Evolutionary conservation across 2,329 filamentous ascomycete species (phyloP), one percentile per base, ranked within the genome.

Genomic region (Xylaria sp.): DNA sequence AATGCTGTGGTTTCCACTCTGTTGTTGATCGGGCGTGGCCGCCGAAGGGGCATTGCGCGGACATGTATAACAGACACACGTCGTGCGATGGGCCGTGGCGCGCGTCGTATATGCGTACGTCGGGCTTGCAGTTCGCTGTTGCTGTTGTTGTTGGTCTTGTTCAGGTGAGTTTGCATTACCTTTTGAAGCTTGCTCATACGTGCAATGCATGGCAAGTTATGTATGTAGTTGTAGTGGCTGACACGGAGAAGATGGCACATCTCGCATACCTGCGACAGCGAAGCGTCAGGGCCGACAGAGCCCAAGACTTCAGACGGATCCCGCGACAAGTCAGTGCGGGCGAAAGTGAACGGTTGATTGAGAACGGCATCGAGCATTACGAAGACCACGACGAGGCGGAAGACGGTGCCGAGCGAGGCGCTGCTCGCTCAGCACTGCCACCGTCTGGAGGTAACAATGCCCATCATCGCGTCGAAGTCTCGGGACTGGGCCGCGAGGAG

Each of bases 1-100:
- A 80, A 6, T 91, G 88, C 74, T 91, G 88, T 65, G 88, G 88
- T 0, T 76, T 89, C 39, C 78, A 78, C 58, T 79, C 76, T 3
- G 69, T 83, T 34, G 72, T 69, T 35, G 86, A 91, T 67, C 82
- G 81, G 65, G 80, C 82, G 0, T 90, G 80, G 76, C 88, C 88
- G 0, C 63, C 8, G 0, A 61, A 52, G 44, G 37, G 37, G 9
- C 61, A 56, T 58, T 88, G 86, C 67, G 65, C 73, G 3, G 69
- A 75, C 51, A 71, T 76, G 3, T 84, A 78, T 63, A 75, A 76
- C 0, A 75, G 83, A 35, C 70, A 68, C 0, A 67, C 59, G 11
- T 70, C 79, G 0, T 90, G 87, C 58, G 69, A 79, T 8, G 77
- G 59, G 1, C 76, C 78, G 0, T 90, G 86, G 87, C 79, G 76